Percentiles rank a stretch among this genome's conserved stretches.
These are phyloP conservation scores for Gracilaria vermiculophylla DNA, from an alignment of 23 red algal species.

Conservation along the genomic window DNA sequence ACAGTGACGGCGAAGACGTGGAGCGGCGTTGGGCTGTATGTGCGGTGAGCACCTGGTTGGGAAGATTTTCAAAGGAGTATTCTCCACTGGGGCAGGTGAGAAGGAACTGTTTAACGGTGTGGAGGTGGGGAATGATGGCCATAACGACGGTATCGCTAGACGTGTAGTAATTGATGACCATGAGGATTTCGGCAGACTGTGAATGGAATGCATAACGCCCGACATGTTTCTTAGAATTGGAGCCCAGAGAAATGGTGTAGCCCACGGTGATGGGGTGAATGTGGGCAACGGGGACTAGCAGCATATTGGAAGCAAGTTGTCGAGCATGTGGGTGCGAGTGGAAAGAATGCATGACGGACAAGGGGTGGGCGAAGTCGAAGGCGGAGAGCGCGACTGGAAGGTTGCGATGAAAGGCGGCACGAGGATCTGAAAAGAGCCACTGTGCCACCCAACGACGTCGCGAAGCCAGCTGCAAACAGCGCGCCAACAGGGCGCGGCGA, in stretches of 20 bases:
- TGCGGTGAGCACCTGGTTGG: not conserved
- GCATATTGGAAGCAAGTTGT: conserved; percentile 8
- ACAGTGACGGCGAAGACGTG: not conserved
- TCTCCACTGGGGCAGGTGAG: not conserved
- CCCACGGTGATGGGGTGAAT: conserved; percentile 29
- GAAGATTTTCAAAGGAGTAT: not conserved
- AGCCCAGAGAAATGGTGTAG: conserved; percentile 8
- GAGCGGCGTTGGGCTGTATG: not conserved
- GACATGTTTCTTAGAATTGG: not conserved
- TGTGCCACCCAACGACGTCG: conserved; percentile 45
- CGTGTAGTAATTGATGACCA: not conserved
- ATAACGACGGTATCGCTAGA: not conserved
- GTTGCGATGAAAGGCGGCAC: conserved; percentile 1
- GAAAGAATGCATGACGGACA: conserved; percentile 12
- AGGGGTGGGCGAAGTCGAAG: conserved; percentile 3
- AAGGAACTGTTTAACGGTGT: not conserved
- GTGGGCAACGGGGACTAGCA: conserved; percentile 19
- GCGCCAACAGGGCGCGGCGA: not conserved
- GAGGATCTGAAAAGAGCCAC: conserved; percentile 44
- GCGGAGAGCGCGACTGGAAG: conserved; percentile 17
- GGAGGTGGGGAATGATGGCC: not conserved
- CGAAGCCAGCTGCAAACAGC: conserved; percentile 17
- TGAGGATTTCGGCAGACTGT: not conserved
- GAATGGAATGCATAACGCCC: not conserved
- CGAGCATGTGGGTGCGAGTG: not conserved